Percentiles rank a stretch among this genome's conserved stretches.
These are phyloP conservation scores for Microsporum canis DNA, from an alignment of 2,329 filamentous ascomycete genomes.

Conservation along the genomic window DNA sequence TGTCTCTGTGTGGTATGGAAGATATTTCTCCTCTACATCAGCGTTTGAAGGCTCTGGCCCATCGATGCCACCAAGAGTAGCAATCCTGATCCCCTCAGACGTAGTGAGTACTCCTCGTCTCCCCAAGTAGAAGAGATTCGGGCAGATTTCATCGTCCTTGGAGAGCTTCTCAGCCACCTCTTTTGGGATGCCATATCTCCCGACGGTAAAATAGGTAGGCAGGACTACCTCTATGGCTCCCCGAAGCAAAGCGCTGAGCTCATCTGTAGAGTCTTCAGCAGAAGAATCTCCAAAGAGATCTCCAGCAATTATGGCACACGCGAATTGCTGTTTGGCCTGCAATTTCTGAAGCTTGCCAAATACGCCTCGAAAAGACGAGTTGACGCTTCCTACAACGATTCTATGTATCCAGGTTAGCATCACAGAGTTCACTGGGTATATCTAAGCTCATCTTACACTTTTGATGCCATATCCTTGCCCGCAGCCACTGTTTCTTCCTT, in stretches of 20 bases:
- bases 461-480: slow-evolving; percentile 41
- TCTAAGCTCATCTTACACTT: slow-evolving; percentile 38
- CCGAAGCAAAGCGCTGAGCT: slow-evolving; percentile 54
- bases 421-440: background rate
- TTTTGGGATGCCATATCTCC: slow-evolving; percentile 58
- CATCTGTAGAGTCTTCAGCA: slow-evolving; percentile 39
- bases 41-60: slow-evolving; percentile 39
- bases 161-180: slow-evolving; percentile 62
- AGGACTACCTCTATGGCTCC: slow-evolving; percentile 66
- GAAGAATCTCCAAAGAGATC: slow-evolving; percentile 59
- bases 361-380: slow-evolving; percentile 62
- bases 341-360: slow-evolving; percentile 71
- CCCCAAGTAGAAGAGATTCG: slow-evolving; percentile 83
- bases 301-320: slow-evolving; percentile 72
- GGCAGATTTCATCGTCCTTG: slow-evolving; percentile 61
- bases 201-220: slow-evolving; percentile 83
- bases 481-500: background rate
- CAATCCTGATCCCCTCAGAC: slow-evolving; percentile 75
- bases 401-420: slow-evolving; percentile 22
- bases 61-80: slow-evolving; percentile 67
- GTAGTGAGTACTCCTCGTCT: slow-evolving; percentile 83
- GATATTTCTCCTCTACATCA: slow-evolving; percentile 50
- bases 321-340: slow-evolving; percentile 78
- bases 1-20: slow-evolving; percentile 64
- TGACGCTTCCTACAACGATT: slow-evolving; percentile 68